Base-by-base conservation (phyloP, 352 stramenopile species). In the Phytophthora melonis region DNA sequence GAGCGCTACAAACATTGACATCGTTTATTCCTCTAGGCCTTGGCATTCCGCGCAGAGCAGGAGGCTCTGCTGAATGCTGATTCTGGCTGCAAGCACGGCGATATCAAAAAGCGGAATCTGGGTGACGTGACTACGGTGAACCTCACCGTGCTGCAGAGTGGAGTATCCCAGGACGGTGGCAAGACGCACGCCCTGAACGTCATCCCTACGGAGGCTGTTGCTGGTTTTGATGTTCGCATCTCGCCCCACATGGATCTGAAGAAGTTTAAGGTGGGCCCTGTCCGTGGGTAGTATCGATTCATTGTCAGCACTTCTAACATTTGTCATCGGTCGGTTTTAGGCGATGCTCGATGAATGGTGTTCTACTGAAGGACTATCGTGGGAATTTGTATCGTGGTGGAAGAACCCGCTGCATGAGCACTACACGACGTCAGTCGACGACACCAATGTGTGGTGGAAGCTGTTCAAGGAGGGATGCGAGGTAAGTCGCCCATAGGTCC, bases 51-150 rank as follows among this genome's bases (percentile, higher is more conserved):
- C 18, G 79, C 86, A 5, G 86, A 96, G 67, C 96, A 99, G 74
- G 88, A 97, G 43, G 84, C 91, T 58, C 34, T 88, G 34, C 74
- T 99, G 7, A 93, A 77, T 65, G 82, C 76, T 49, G 87, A 79
- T 53, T 50, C 63, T 34, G 92, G 91, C 4, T 99, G 96, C 83
- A 94, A 93, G 49, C 96, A 99, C 77, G 93, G 90, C n/a, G 87
- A 98, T 19, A 96, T 95, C 53, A 88, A 92, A 71, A 95, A 97
- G 74, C 90, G 89, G 53, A 97, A 94, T 36, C 73, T 99, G 25
- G 97, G 97, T 13, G 97, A 99, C 75, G 96, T 99, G 5, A 98
- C 97, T 5, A 98, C 92, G 13, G 76, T 99, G 52, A 99, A 99
- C 79, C 87, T 99, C 45, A 99, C 96, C 10, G 90, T 97, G 58